Evolutionary conservation across 1,139 yeast genomes (phyloP).

Genomic region (Dujonia santamariae): DNA sequence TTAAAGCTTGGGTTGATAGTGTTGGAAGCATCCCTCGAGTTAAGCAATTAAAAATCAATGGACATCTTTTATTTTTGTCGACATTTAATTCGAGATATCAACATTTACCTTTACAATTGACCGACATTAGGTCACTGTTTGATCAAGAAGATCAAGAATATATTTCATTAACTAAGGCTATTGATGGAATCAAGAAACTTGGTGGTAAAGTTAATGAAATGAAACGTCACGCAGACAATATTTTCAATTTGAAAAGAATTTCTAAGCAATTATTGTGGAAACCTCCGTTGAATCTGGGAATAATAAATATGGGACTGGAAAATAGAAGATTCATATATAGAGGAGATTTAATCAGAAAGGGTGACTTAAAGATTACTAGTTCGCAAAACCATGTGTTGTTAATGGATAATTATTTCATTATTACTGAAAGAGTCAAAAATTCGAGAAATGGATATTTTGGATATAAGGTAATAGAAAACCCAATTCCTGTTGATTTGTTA

Average conservation of each 20-base stretch:
- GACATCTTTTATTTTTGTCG: constrained; percentile 64
- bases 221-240: constrained; percentile 55
- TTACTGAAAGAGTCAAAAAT: constrained; percentile 51
- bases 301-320: constrained; percentile 51
- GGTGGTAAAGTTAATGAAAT: constrained; percentile 44
- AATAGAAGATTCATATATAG: constrained; percentile 56
- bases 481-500: constrained; percentile 59
- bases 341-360: constrained; percentile 61
- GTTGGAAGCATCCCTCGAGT: constrained; percentile 36
- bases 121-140: constrained; percentile 51
- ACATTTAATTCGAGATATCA: constrained; percentile 77
- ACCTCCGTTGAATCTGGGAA: constrained; percentile 27
- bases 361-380: constrained; percentile 57
- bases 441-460: constrained; percentile 18
- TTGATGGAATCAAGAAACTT: constrained; percentile 37
- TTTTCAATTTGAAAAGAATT: constrained; percentile 44
- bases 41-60: constrained; percentile 46
- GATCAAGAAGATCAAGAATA: constrained; percentile 54
- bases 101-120: constrained; percentile 63
- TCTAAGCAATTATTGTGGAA: constrained; percentile 51
- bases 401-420: constrained; percentile 68
- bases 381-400: constrained; percentile 54
- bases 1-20: constrained; percentile 53
- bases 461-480: constrained; percentile 52
- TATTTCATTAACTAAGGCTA: constrained; percentile 51